Base-by-base conservation (phyloP, 1,284 basidiomycete genomes). In the Cryptococcus jaspeensis region DNA sequence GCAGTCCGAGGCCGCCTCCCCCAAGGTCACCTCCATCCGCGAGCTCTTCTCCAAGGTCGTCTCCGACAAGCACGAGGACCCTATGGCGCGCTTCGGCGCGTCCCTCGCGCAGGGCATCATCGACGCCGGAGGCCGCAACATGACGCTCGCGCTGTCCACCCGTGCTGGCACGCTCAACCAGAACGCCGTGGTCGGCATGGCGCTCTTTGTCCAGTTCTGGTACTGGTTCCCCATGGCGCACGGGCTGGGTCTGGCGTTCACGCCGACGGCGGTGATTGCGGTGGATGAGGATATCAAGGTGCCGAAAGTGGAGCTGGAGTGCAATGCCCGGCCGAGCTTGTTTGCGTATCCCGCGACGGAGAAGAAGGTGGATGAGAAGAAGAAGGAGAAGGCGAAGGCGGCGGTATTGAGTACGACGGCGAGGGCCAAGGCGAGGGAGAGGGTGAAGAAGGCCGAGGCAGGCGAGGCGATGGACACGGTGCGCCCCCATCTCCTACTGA, bases 161-260 rank as follows among this genome's bases (percentile, higher is more conserved):
- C 85, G 90, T 60, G 91, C 90, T 5, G 94, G 94, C 5, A 93
- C 88, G 62, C 68, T 74, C 39, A 93, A 96, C 75, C 93, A 92
- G 66, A 89, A 84, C 55, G 91, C 93, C 3, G 90, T 97, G 60
- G 91, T 97, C 40, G 94, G 94, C 28, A 93, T 97, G 89, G 86
- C 88, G 16, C 78, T 98, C 70, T 98, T 98, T 80, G 91, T 89
- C 69, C 94, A 98, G 75, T 97, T 97, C 79, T 98, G 94, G 94
- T 97, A 97, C 75, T 98, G 94, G 94, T 98, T 93, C 78, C 94
- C 94, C 37, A 81, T 97, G 28, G 92, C 92, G n/a, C 93, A 96
- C 71, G 92, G 89, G 66, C 87, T 90, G 16, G 89, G 87, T 67
- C 80, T 98, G 62, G 87, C 92, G 1, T 96, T 98, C 77, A 88